A percentile compares a stretch with the other conserved stretches of the same genome.
Evolutionary conservation across 768 basidiomycete genomes (phyloP).

Genomic region (Serendipita sp.): DNA sequence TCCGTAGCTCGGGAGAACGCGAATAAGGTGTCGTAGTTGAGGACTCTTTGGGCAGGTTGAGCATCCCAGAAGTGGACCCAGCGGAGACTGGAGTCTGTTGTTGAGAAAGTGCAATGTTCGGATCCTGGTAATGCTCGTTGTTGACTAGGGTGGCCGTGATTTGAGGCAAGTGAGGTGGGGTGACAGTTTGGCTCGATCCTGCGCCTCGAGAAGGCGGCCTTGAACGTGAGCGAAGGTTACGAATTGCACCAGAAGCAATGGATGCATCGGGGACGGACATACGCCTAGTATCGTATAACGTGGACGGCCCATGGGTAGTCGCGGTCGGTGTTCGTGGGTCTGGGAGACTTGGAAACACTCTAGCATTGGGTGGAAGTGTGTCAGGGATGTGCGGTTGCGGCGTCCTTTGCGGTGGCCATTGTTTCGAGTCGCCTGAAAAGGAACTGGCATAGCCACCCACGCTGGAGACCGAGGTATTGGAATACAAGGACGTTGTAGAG

Average conservation of each 20-base stretch:
- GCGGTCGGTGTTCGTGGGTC: conserved; percentile 18
- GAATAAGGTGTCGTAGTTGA: conserved; percentile 60
- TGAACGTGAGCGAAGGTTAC: conserved; percentile 48
- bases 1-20: conserved; percentile 83
- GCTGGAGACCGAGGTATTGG: conserved; percentile 33
- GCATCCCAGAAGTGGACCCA: conserved; percentile 30
- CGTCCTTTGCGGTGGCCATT: not conserved
- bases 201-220: conserved; percentile 54
- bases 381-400: not conserved
- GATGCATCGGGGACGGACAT: conserved; percentile 48
- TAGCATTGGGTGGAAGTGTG: not conserved
- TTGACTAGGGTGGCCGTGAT: conserved; percentile 16
- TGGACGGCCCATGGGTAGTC: conserved; percentile 21
- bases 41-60: conserved; percentile 20
- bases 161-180: conserved; percentile 24
- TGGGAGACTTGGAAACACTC: conserved; percentile 32
- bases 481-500: conserved; percentile 53
- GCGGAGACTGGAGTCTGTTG: conserved; percentile 23
- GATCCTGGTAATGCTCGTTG: not conserved
- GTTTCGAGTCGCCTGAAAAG: conserved; percentile 36
- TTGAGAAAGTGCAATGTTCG: conserved; percentile 1
- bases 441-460: conserved; percentile 36
- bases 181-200: conserved; percentile 1
- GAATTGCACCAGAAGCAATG: conserved; percentile 30
- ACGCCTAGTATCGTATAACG: conserved; percentile 51